phyloP scores from a whole-genome alignment of 352 stramenopile genomes.

The Globisporangium viniferum region DNA sequence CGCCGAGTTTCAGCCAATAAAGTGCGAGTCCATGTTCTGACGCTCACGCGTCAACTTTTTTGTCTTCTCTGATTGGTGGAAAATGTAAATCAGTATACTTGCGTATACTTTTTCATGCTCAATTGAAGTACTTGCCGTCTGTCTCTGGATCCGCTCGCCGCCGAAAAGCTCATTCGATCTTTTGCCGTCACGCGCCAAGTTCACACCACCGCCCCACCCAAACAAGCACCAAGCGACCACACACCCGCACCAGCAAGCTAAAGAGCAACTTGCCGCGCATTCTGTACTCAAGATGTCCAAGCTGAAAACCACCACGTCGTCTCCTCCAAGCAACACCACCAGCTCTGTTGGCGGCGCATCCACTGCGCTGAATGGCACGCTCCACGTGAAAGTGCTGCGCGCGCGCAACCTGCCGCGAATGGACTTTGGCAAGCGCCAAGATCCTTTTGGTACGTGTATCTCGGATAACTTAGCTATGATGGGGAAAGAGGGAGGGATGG shows the following conservation, averaged over 20 bases:
- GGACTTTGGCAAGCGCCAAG: constrained; percentile 80
- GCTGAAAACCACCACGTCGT: constrained; percentile 8
- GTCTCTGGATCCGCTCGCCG: constrained; percentile 10
- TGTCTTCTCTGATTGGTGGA: neutral
- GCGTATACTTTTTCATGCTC: constrained; percentile 2
- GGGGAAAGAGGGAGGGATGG: neutral
- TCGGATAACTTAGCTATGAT: neutral
- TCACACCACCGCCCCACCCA: neutral
- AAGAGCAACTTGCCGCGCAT: neutral
- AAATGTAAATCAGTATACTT: neutral
- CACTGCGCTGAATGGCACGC: constrained; percentile 45
- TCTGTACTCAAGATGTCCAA: neutral
- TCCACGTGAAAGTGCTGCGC: constrained; percentile 70
- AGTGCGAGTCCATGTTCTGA: constrained; percentile 1
- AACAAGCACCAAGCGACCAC: neutral
- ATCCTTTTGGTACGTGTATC: constrained; percentile 59
- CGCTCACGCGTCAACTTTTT: neutral
- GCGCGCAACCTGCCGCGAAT: constrained; percentile 63
- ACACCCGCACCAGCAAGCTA: neutral
- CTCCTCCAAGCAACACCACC: neutral
- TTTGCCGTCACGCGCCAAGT: constrained; percentile 13
- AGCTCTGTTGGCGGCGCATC: neutral
- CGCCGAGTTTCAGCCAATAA: constrained; percentile 11
- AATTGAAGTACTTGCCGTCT: constrained; percentile 8
- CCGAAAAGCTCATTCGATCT: constrained; percentile 10